Conservation (phyloP, 805 yeast species). For the Starmera caribaea region DNA sequence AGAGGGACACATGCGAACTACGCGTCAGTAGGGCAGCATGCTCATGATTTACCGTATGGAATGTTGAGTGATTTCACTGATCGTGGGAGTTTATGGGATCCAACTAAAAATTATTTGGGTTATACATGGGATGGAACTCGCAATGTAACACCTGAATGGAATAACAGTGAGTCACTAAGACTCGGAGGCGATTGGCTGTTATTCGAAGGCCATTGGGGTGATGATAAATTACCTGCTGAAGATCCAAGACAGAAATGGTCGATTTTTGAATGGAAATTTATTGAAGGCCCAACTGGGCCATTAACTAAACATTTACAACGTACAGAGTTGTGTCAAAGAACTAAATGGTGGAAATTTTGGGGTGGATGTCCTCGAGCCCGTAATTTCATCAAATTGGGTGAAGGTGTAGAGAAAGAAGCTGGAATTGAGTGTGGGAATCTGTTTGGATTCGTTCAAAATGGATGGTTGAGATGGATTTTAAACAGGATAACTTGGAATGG, state of each 20-base stretch:
- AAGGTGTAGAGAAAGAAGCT: conserved; percentile 84
- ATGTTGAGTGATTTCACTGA: conserved; percentile 91
- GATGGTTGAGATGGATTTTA: conserved; percentile 36
- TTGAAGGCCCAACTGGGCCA: conserved; percentile 93
- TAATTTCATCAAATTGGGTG: conserved; percentile 60
- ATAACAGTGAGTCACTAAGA: conserved; percentile 14
- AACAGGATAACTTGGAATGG: conserved; percentile 54
- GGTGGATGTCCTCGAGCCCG: conserved; percentile 72
- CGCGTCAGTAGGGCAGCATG: conserved; percentile 91
- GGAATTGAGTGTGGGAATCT: conserved; percentile 67
- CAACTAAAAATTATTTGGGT: conserved; percentile 69
- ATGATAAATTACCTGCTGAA: conserved; percentile 47
- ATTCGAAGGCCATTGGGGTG: conserved; percentile 88
- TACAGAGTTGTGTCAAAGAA: conserved; percentile 65
- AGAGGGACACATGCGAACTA: conserved; percentile 97
- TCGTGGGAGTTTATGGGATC: conserved; percentile 94
- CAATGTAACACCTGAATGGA: conserved; percentile 28
- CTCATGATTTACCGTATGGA: conserved; percentile 90
- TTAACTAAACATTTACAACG: conserved; percentile 66
- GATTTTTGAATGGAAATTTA: conserved; percentile 81
- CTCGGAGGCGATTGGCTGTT: conserved; percentile 52
- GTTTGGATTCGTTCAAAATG: conserved; percentile 43
- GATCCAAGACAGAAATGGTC: conserved; percentile 85
- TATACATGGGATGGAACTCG: conserved; percentile 64
- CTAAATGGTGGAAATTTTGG: conserved; percentile 91